Evolutionary conservation across 1,284 basidiomycete genomes (phyloP).

Genomic region (Boletus mariae): DNA sequence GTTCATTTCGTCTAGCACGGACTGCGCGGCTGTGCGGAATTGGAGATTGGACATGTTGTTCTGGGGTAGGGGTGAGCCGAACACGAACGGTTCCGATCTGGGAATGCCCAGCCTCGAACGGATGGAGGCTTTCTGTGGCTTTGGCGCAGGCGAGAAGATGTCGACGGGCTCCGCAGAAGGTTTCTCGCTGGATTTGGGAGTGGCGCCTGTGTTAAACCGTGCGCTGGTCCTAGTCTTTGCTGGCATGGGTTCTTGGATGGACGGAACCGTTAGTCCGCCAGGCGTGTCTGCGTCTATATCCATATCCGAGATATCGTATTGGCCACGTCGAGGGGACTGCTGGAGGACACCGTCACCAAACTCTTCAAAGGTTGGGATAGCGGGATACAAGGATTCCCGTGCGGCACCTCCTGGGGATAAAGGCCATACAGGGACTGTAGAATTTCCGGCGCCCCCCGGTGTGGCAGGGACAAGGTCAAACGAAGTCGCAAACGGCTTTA

Average conservation of each 20-base stretch:
- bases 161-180: constrained; percentile 29
- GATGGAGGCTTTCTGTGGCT: constrained; percentile 16
- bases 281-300: constrained; percentile 34
- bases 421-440: constrained; percentile 40
- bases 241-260: constrained; percentile 18
- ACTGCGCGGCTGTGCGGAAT: constrained; percentile 58
- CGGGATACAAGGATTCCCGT: constrained; percentile 45
- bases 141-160: constrained; percentile 37
- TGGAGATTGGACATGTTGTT: constrained; percentile 57
- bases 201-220: constrained; percentile 24
- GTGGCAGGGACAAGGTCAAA: constrained; percentile 65
- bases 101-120: constrained; percentile 25
- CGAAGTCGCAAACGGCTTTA: constrained; percentile 58
- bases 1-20: constrained; percentile 77
- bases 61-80: constrained; percentile 66
- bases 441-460: constrained; percentile 38
- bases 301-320: constrained; percentile 28
- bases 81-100: constrained; percentile 55
- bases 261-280: constrained; percentile 28
- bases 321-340: constrained; percentile 15
- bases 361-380: constrained; percentile 46
- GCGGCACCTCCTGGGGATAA: constrained; percentile 35
- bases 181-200: constrained; percentile 31
- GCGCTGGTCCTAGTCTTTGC: constrained; percentile 9
- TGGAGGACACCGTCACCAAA: constrained; percentile 13